Evolutionary conservation across 305 asterid species (phyloP).

Genomic region (Solanum hybrid): DNA sequence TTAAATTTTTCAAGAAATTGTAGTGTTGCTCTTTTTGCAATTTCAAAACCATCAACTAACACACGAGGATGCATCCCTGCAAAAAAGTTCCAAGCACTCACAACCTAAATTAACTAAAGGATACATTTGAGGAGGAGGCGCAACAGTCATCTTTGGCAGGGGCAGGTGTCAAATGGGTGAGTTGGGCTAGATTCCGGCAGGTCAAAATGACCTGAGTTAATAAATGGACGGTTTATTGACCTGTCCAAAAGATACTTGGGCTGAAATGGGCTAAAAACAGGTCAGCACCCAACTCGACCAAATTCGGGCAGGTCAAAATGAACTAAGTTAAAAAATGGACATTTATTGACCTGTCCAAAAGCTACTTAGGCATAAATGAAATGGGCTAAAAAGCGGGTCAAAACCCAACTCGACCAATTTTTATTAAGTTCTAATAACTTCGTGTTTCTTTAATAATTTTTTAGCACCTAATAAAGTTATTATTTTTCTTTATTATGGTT

Average conservation of each 20-base stretch:
- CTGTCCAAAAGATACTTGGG: background rate
- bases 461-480: background rate
- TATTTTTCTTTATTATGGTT: background rate
- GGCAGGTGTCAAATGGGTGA: background rate
- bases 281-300: background rate
- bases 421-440: background rate
- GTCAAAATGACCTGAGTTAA: background rate
- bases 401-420: background rate
- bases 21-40: constrained; percentile 86
- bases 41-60: constrained; percentile 93
- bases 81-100: constrained; percentile 2
- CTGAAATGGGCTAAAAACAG: background rate
- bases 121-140: background rate
- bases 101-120: background rate
- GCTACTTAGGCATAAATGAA: background rate
- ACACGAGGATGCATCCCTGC: constrained; percentile 99
- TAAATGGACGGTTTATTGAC: background rate
- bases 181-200: background rate
- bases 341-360: background rate
- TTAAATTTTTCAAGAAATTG: constrained; percentile 87
- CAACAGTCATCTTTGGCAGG: background rate
- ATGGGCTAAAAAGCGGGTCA: background rate
- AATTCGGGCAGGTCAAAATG: background rate
- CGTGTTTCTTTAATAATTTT: background rate
- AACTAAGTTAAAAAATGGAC: background rate